Base-by-base conservation (phyloP, 768 basidiomycete species). In the Podaxis carcinomalis region DNA sequence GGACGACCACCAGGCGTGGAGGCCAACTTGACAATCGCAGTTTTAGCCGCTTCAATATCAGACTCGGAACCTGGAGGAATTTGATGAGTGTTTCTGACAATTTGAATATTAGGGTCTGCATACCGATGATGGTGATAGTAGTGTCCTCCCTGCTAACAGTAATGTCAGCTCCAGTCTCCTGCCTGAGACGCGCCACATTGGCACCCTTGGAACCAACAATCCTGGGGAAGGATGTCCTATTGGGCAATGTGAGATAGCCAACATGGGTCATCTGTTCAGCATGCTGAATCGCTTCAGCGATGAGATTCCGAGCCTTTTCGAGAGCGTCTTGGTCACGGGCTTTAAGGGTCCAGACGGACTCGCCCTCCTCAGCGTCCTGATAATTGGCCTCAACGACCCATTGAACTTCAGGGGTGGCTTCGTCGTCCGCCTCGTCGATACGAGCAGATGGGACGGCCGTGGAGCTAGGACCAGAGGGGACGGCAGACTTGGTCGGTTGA, bases 171-270 rank as follows among this genome's bases (percentile, higher is more conserved):
- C 93, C 92, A 56, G 91, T 96, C 74, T 94, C 93, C 55, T 83
- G 83, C 58, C 95, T 86, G 56, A 98, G 82, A 52, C 95, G 89
- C 56, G 89, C 82, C 54, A 98, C 91, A 67, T 93, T 98, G 27
- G 93, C 78, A 56, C 95, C 95, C 75, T 95, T 96, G 10, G 89
- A 76, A 40, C 95, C 95, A 63, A 98, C 93, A 66, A 98, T 95
- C 65, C 93, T 82, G 13, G 95, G 95, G 85, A 98, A 98, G 36
- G 83, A 82, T 37, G 88, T 84, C 64, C 93, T 87, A 70, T 94
- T 90, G 42, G 85, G 77, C 44, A 96, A 78, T 7, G 89, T 94
- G 59, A 96, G 80, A 81, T 90, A 93, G 7, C 92, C 94, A 65
- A 92, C 85, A 65, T 92, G 88, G 1, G 87, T 82, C 80, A 89